Evolutionary conservation across 2,329 filamentous ascomycete genomes (phyloP).

Genomic region (Furcasterigmium furcatum): DNA sequence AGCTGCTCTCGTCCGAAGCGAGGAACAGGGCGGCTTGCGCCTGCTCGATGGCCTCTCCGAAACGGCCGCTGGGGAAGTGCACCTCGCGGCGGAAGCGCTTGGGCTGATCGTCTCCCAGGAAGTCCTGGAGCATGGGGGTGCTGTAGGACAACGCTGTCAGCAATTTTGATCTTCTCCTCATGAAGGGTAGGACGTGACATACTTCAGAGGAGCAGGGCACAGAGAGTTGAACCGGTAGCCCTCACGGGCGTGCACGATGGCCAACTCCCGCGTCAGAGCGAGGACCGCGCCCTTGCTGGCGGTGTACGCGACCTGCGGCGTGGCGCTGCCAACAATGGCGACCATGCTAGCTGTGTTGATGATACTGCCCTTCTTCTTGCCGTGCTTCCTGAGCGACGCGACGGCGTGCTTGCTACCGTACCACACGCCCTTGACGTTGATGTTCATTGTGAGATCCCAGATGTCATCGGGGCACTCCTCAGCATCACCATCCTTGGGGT

Average conservation of each 20-base stretch:
- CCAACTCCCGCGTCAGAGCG: conserved; percentile 70
- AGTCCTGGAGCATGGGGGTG: conserved; percentile 73
- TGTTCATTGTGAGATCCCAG: conserved; percentile 72
- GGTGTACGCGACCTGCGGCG: conserved; percentile 72
- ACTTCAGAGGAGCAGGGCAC: conserved; percentile 72
- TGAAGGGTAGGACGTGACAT: conserved; percentile 15
- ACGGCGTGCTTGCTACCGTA: conserved; percentile 73
- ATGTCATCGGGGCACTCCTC: conserved; percentile 69
- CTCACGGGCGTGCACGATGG: conserved; percentile 71
- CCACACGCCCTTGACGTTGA: conserved; percentile 80
- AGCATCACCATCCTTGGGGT: conserved; percentile 61
- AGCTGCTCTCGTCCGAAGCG: conserved; percentile 71
- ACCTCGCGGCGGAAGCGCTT: conserved; percentile 71
- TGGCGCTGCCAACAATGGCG: conserved; percentile 68
- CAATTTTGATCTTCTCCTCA: neutral
- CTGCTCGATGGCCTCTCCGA: conserved; percentile 76
- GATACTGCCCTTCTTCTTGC: conserved; percentile 64
- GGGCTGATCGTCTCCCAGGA: conserved; percentile 67
- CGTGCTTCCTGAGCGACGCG: conserved; percentile 61
- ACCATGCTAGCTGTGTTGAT: conserved; percentile 76
- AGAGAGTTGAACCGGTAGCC: conserved; percentile 73
- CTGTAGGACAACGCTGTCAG: conserved; percentile 25
- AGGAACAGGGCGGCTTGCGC: conserved; percentile 72
- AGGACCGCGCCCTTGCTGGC: conserved; percentile 74
- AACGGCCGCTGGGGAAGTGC: conserved; percentile 72